Evolutionary conservation across 306 rosid genomes (phyloP).

Genomic region (Castanea sativa): DNA sequence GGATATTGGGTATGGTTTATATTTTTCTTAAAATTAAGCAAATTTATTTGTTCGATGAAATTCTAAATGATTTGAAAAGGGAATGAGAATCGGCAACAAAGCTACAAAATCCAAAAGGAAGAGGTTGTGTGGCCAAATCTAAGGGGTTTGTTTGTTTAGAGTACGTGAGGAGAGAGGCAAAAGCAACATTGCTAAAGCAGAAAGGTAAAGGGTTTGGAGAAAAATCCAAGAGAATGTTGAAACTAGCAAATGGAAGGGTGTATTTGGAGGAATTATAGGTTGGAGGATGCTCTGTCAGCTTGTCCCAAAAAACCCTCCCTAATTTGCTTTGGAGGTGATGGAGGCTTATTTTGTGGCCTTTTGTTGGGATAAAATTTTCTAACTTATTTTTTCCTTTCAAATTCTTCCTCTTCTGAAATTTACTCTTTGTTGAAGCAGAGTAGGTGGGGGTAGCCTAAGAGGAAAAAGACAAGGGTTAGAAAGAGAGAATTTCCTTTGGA

Average conservation of each 20-base stretch:
- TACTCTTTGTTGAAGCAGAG: constrained; percentile 45
- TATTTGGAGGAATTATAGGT: constrained; percentile 79
- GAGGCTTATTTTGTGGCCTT: constrained; percentile 31
- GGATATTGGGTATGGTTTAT: constrained; percentile 36
- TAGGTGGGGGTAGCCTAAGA: constrained; percentile 42
- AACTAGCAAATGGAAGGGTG: constrained; percentile 77
- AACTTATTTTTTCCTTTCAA: constrained; percentile 2
- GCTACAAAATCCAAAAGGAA: constrained; percentile 70
- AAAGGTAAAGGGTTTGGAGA: constrained; percentile 32
- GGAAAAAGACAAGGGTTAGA: constrained; percentile 42
- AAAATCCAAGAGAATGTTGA: constrained; percentile 74
- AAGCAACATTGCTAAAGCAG: constrained; percentile 46
- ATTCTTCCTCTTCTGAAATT: constrained; percentile 16
- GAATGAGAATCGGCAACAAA: constrained; percentile 65
- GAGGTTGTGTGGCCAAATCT: constrained; percentile 66
- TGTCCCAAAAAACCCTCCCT: constrained; percentile 38
- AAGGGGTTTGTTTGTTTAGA: constrained; percentile 26
- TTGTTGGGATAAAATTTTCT: constrained; percentile 11
- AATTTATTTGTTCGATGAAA: constrained; percentile 40
- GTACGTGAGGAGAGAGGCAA: constrained; percentile 45
- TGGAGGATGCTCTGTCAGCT: constrained; percentile 51
- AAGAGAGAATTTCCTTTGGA: constrained; percentile 46
- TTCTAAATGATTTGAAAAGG: constrained; percentile 32
- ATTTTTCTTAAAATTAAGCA: constrained; percentile 19
- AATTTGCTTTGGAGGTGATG: constrained; percentile 33